Conservation (phyloP, 768 basidiomycete genomes). For the Candolleomyces aberdarensis region DNA sequence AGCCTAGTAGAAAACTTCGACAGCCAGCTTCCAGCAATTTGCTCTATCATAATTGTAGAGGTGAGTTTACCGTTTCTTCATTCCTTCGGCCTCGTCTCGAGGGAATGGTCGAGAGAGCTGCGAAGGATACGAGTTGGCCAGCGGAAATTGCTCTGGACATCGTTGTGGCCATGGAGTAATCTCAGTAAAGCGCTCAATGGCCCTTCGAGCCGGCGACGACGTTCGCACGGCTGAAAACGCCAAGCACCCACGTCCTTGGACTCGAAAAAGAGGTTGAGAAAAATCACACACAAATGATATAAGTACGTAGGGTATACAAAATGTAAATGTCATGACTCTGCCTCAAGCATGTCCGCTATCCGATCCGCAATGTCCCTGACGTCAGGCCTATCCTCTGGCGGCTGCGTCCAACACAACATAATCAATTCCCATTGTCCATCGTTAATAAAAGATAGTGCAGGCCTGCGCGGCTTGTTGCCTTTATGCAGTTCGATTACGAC, state of each 20-base stretch:
- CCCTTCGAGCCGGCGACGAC: too few relatives aligned
- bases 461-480: conserved; percentile 38
- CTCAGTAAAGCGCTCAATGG: too few relatives aligned
- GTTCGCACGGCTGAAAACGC: conserved; percentile 11
- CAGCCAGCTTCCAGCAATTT: too few relatives aligned
- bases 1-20: too few relatives aligned
- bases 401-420: conserved; percentile 36
- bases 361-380: conserved; percentile 15
- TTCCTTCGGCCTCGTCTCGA: too few relatives aligned
- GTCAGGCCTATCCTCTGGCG: conserved; percentile 27
- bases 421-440: conserved; percentile 31
- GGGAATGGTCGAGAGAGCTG: too few relatives aligned
- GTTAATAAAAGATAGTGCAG: conserved; percentile 32
- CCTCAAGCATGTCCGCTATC: too few relatives aligned
- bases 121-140: too few relatives aligned
- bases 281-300: neutral
- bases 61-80: too few relatives aligned
- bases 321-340: conserved; percentile 10
- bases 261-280: neutral
- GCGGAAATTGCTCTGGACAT: too few relatives aligned
- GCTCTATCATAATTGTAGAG: too few relatives aligned
- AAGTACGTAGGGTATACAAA: conserved; percentile 2
- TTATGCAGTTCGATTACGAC: conserved; percentile 40
- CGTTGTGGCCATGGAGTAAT: too few relatives aligned
- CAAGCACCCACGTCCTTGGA: neutral